Conservation (phyloP, 2,329 filamentous ascomycete species). For the Rachicladosporium sp. region DNA sequence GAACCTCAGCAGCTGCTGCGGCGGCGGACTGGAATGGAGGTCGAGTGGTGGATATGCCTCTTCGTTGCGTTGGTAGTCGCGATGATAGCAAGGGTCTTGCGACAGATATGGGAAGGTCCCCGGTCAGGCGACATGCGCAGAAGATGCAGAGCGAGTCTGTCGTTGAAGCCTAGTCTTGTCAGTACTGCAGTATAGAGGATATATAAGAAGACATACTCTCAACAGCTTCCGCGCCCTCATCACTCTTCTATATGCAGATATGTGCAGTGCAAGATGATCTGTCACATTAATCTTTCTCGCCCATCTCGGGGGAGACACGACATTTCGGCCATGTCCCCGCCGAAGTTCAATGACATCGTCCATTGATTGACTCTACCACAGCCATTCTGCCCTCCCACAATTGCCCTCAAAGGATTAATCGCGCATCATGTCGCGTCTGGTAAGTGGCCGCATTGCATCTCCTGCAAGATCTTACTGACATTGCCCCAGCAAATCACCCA, state of each 20-base stretch:
- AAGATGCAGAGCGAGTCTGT: constrained; percentile 22
- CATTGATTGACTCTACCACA: background rate
- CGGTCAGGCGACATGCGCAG: constrained; percentile 19
- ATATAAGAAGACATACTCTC: constrained; percentile 10
- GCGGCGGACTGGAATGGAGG: background rate
- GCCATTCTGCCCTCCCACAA: background rate
- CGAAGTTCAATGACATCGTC: constrained; percentile 1
- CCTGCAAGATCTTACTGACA: constrained; percentile 3
- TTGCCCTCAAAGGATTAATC: background rate
- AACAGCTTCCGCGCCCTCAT: constrained; percentile 20
- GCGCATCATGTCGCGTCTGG: constrained; percentile 17
- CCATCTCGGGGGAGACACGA: too few relatives aligned
- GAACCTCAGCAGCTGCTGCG: background rate
- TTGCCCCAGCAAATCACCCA: constrained; percentile 24
- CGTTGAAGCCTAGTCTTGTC: constrained; percentile 8
- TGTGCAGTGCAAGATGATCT: background rate
- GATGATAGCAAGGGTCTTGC: background rate
- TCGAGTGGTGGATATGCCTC: too few relatives aligned
- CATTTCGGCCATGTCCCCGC: too few relatives aligned
- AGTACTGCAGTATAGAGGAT: background rate
- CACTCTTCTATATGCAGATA: background rate
- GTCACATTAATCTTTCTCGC: too few relatives aligned
- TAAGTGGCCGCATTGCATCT: constrained; percentile 1
- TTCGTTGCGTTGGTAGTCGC: background rate
- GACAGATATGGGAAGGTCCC: constrained; percentile 9